phyloP scores from a whole-genome alignment of 345 rosid genomes.

The Populus nigra region DNA sequence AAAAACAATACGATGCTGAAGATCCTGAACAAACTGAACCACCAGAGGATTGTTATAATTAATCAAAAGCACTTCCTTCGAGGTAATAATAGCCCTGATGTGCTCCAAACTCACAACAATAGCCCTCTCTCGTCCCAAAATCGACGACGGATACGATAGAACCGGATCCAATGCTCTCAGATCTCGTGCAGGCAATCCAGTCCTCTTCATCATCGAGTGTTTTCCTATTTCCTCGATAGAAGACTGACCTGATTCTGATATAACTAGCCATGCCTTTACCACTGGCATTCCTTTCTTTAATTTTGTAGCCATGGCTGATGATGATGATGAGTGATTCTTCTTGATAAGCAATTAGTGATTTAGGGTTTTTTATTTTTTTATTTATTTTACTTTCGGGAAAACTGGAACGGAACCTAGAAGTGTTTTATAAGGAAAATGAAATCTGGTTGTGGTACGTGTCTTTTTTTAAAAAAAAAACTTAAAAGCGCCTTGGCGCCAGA shows the following conservation, averaged over 20 bases:
- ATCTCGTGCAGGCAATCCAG: slow-evolving; percentile 55
- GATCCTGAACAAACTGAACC: slow-evolving; percentile 39
- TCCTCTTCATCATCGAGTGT: slow-evolving; percentile 49
- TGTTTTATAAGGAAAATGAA: not conserved
- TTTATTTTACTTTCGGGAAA: no score
- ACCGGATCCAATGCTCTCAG: slow-evolving; percentile 49
- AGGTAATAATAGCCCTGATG: slow-evolving; percentile 50
- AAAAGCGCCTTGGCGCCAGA: not conserved
- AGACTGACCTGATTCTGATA: slow-evolving; percentile 33
- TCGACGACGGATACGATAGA: slow-evolving; percentile 53
- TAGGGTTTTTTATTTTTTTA: not conserved
- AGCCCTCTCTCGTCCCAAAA: slow-evolving; percentile 51
- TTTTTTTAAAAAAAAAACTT: not conserved
- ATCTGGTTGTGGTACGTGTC: not conserved
- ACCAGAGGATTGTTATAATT: slow-evolving; percentile 43
- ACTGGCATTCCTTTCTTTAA: slow-evolving; percentile 28
- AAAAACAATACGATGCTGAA: slow-evolving; percentile 31
- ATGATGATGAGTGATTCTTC: not conserved
- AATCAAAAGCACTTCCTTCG: slow-evolving; percentile 43
- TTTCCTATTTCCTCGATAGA: slow-evolving; percentile 40
- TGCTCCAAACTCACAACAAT: slow-evolving; percentile 51
- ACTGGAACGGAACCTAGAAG: no score
- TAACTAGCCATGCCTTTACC: slow-evolving; percentile 38
- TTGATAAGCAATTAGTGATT: not conserved
- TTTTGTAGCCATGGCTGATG: not conserved